These are phyloP conservation scores for Lojkania enalia DNA, from an alignment of 2,329 filamentous ascomycete genomes.

Conservation along the genomic window DNA sequence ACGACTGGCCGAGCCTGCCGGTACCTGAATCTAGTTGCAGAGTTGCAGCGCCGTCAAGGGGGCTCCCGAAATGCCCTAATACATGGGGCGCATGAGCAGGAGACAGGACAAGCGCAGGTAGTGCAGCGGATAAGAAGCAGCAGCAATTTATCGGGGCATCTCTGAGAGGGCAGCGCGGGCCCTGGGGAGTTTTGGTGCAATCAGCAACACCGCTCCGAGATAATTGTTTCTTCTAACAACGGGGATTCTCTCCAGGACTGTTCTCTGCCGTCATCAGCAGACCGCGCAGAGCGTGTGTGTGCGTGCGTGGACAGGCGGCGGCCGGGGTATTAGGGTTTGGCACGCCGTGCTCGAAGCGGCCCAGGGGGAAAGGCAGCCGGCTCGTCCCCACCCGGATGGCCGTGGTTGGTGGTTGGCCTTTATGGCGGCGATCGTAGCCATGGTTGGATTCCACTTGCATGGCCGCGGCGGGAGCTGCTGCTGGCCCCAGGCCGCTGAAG, in stretches of 20 bases:
- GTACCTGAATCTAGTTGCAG: constrained; percentile 2
- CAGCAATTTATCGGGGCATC: background rate
- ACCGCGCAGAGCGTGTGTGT: no score
- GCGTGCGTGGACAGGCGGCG: no score
- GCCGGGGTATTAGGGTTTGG: no score
- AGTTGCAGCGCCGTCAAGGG: background rate
- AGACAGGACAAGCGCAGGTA: background rate
- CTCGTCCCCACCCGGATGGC: background rate
- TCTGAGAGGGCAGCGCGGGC: no score
- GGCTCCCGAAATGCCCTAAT: background rate
- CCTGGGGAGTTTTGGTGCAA: no score
- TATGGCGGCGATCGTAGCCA: background rate
- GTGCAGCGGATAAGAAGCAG: background rate
- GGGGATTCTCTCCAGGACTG: no score
- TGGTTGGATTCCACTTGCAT: background rate
- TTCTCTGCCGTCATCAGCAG: background rate
- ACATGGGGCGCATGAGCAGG: background rate
- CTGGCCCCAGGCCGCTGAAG: background rate
- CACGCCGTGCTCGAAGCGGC: no score
- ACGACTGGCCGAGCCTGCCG: background rate
- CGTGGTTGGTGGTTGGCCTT: background rate
- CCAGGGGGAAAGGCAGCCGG: background rate
- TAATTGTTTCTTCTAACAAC: constrained; percentile 6
- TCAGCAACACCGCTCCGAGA: no score
- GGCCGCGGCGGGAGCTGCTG: background rate